A percentile compares a stretch with the other conserved stretches of the same genome.
phyloP scores from a whole-genome alignment of 192 early-diverging fungal genomes.

The Helicostylum pulchrum region DNA sequence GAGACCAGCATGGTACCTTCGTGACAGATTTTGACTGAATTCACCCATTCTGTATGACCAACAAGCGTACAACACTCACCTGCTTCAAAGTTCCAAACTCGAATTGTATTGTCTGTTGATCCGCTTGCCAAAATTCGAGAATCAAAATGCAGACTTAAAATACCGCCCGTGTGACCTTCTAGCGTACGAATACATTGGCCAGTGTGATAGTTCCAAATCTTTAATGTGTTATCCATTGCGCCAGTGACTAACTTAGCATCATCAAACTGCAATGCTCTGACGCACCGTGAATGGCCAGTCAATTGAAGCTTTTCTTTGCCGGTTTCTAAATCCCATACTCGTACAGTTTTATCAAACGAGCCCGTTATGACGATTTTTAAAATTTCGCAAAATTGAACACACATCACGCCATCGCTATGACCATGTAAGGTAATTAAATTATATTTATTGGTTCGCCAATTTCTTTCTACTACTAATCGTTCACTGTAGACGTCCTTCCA shows the following conservation, averaged over 20 bases:
- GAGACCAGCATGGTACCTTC: constrained; percentile 64
- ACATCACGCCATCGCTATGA: constrained; percentile 81
- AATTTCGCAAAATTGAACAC: constrained; percentile 78
- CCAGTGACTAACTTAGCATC: constrained; percentile 87
- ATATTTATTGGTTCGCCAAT: constrained; percentile 85
- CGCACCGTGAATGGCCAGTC: constrained; percentile 77
- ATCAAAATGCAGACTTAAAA: constrained; percentile 78
- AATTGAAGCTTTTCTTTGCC: constrained; percentile 73
- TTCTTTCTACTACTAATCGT: constrained; percentile 82
- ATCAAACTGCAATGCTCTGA: constrained; percentile 90
- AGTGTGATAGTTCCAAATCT: constrained; percentile 87
- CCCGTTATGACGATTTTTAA: constrained; percentile 76
- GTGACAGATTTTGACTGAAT: constrained; percentile 74
- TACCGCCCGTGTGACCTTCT: constrained; percentile 66
- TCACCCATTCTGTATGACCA: constrained; percentile 85
- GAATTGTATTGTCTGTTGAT: constrained; percentile 75
- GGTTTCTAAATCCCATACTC: constrained; percentile 83
- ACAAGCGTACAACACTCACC: constrained; percentile 61
- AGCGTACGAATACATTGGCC: constrained; percentile 81
- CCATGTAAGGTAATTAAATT: constrained; percentile 52
- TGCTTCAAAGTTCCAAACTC: constrained; percentile 76
- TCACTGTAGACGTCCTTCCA: constrained; percentile 97
- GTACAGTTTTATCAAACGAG: constrained; percentile 79
- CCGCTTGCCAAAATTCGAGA: constrained; percentile 75
- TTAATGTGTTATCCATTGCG: constrained; percentile 84